Conservation (phyloP, 495 filamentous ascomycete genomes). For the Penicillium diatomitis region DNA sequence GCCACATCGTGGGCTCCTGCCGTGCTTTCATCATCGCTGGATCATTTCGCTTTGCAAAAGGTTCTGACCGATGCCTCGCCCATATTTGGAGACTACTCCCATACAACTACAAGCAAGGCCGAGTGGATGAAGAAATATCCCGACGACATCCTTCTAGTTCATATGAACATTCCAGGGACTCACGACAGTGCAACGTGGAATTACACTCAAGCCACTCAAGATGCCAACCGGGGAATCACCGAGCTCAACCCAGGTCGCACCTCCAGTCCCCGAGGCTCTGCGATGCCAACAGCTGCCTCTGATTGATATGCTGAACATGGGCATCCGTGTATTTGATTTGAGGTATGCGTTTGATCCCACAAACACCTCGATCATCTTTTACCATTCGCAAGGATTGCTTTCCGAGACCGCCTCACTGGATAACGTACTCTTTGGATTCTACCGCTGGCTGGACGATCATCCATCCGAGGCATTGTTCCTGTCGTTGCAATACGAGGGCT, state of each 20-base stretch:
- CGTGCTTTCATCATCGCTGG: conserved; percentile 10
- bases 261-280: conserved; percentile 21
- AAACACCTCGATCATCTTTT: conserved; percentile 38
- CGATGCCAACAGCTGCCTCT: conserved; percentile 34
- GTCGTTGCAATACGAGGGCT: conserved; percentile 34
- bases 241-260: conserved; percentile 24
- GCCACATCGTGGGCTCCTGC: neutral
- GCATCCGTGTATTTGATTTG: conserved; percentile 45
- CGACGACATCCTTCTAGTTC: conserved; percentile 33
- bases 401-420: conserved; percentile 35
- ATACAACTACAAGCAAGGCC: conserved; percentile 12
- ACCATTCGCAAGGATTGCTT: conserved; percentile 37
- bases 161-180: conserved; percentile 44
- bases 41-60: conserved; percentile 30
- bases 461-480: conserved; percentile 27
- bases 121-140: conserved; percentile 39
- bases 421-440: conserved; percentile 42
- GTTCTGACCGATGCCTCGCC: conserved; percentile 32
- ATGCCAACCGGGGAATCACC: conserved; percentile 27
- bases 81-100: conserved; percentile 30
- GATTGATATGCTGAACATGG: conserved; percentile 31
- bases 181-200: conserved; percentile 50
- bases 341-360: conserved; percentile 40
- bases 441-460: conserved; percentile 33
- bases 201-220: conserved; percentile 36